These are phyloP conservation scores for Cicer chorassanicum DNA, from an alignment of 306 rosid species.

Conservation along the genomic window DNA sequence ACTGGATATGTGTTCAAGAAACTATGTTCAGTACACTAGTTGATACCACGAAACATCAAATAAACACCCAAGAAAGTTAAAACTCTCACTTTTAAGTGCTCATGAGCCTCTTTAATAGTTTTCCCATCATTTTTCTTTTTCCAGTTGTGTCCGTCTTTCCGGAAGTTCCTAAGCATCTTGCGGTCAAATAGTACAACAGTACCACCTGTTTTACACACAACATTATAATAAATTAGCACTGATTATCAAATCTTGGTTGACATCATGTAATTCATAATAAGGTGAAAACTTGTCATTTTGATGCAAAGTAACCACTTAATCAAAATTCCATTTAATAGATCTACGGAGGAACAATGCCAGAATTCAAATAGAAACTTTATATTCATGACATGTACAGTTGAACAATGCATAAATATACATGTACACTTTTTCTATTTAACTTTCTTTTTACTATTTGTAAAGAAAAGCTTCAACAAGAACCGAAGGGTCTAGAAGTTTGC, in stretches of 20 bases:
- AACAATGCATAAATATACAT: constrained; percentile 33
- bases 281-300: constrained; percentile 20
- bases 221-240: constrained; percentile 27
- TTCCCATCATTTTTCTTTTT: constrained; percentile 97
- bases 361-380: constrained; percentile 27
- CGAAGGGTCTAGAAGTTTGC: constrained; percentile 16
- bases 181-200: constrained; percentile 82
- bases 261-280: constrained; percentile 29
- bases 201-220: constrained; percentile 73
- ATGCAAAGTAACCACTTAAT: constrained; percentile 10
- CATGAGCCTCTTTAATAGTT: constrained; percentile 97
- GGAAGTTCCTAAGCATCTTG: constrained; percentile 90
- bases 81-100: constrained; percentile 91
- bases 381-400: constrained; percentile 14
- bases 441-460: constrained; percentile 10
- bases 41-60: constrained; percentile 34
- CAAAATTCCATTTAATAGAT: constrained; percentile 16
- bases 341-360: constrained; percentile 32
- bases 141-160: constrained; percentile 98
- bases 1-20: too few relatives aligned
- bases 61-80: constrained; percentile 23
- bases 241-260: constrained; percentile 18
- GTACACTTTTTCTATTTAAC: not conserved
- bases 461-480: constrained; percentile 35
- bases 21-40: constrained; percentile 13